Evolutionary conservation across 176 grass and related monocot species (phyloP), one percentile per base, ranked within the genome.

Genomic region (Stipa capillata): DNA sequence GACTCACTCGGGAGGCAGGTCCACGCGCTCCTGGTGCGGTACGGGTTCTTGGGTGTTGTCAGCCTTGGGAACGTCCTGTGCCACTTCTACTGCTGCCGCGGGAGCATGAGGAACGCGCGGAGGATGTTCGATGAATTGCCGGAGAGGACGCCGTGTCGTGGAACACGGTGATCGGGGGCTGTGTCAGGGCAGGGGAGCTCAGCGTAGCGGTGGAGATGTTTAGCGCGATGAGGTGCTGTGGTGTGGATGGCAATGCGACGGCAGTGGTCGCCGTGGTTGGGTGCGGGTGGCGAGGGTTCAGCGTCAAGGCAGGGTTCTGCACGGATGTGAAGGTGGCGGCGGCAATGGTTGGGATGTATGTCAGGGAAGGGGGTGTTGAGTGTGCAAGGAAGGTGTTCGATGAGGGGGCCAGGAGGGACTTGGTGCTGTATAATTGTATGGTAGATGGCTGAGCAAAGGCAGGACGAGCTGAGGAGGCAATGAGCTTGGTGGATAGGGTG

Each of bases 371-470:
- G 0, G 41, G 35, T 6, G 21, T 88, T 37, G 83, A 60, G 20
- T 54, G 42, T 53, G 85, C 83, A 7, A 76, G 42, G 52, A 85
- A 73, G 47, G 74, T 94, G 37, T 94, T 94, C 7, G 56, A 86
- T 63, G 79, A 78, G 8, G 43, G 44, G 4, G 4, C 17, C 3
- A 62, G 12, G 49, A 83, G 53, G 62, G 92, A 94, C 72, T 64
- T 86, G 75, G 83, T 94, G 36, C 43, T 94, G 32, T 88, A 88
- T 62, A 94, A 94, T 54, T 88, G 88, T 64, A 94, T 91, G 85
- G 83, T 88, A 61, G 88, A 91, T 73, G 80, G 79, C 16, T 91
- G 88, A 33, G 92, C 88, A 6, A 88, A 91, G 62, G n/a, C 49
- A 7, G 83, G 83, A 53, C 40, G 49, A 15, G 60, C 91, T 14